phyloP scores from a whole-genome alignment of 257 asterid genomes.

The Fraxinus pennsylvanica region DNA sequence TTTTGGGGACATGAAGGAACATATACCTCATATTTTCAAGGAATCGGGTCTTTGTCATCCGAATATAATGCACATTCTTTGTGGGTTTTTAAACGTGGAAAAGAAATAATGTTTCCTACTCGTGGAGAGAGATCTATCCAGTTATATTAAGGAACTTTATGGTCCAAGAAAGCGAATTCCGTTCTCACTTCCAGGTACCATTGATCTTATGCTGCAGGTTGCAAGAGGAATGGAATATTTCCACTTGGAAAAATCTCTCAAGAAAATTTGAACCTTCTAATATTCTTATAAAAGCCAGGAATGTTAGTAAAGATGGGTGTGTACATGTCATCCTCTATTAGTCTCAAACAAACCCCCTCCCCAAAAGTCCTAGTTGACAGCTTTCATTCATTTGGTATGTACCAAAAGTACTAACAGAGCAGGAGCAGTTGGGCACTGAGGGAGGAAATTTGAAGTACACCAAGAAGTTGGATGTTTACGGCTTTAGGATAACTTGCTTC shows the following conservation, averaged over 20 bases:
- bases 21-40: constrained; percentile 40
- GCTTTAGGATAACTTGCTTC: constrained; percentile 86
- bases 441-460: constrained; percentile 35
- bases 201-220: constrained; percentile 80
- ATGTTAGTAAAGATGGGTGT: constrained; percentile 48
- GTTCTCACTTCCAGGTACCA: constrained; percentile 64
- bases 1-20: no score
- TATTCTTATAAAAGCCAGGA: constrained; percentile 55
- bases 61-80: constrained; percentile 58
- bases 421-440: constrained; percentile 32
- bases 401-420: constrained; percentile 76
- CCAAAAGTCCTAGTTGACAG: constrained; percentile 38
- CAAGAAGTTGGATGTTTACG: constrained; percentile 77
- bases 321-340: constrained; percentile 44
- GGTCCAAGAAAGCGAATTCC: constrained; percentile 71
- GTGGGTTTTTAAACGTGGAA: constrained; percentile 71
- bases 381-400: constrained; percentile 66
- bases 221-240: constrained; percentile 98
- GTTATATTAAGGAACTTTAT: constrained; percentile 57
- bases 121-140: constrained; percentile 65
- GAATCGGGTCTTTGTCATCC: constrained; percentile 71
- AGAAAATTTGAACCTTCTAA: constrained; percentile 69
- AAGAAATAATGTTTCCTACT: constrained; percentile 59
- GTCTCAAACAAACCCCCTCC: constrained; percentile 33
- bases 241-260: constrained; percentile 67